phyloP scores from a whole-genome alignment of 352 stramenopile genomes.

The Thraustochytrium striatum region DNA sequence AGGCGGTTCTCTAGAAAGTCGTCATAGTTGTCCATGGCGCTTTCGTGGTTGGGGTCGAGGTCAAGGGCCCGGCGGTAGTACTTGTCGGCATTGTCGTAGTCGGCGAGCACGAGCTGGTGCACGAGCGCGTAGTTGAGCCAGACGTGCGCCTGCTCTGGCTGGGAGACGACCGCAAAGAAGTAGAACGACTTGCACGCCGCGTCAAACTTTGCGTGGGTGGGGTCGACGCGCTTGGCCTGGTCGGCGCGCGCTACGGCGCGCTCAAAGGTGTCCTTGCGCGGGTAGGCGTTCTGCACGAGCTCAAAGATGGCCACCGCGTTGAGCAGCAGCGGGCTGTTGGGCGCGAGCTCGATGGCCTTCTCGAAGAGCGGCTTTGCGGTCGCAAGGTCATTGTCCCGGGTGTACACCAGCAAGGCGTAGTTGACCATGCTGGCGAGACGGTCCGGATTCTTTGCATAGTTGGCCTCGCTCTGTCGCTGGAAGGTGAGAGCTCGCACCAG shows the following conservation, averaged over 20 bases:
- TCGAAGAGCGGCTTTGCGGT: conserved; percentile 56
- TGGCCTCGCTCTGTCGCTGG: conserved; percentile 53
- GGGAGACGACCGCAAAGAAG: conserved; percentile 56
- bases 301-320: conserved; percentile 59
- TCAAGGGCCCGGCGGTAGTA: conserved; percentile 58
- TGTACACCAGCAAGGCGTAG: conserved; percentile 58
- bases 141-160: conserved; percentile 55
- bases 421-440: conserved; percentile 60
- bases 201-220: conserved; percentile 53
- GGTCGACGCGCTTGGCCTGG: conserved; percentile 55
- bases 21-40: conserved; percentile 52
- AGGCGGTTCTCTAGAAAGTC: conserved; percentile 51
- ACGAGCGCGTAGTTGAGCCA: conserved; percentile 60
- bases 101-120: conserved; percentile 57
- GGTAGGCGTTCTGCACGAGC: conserved; percentile 54
- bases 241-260: conserved; percentile 55
- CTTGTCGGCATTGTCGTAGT: conserved; percentile 59
- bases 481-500: conserved; percentile 57
- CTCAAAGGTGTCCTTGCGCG: conserved; percentile 54
- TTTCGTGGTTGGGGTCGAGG: conserved; percentile 46
- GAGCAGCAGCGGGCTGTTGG: conserved; percentile 58
- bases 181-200: conserved; percentile 58
- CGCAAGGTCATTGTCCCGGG: conserved; percentile 55
- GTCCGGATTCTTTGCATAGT: conserved; percentile 56
- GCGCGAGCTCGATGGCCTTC: conserved; percentile 54